phyloP scores from a whole-genome alignment of 306 rosid genomes.

The Rosa lucieae region DNA sequence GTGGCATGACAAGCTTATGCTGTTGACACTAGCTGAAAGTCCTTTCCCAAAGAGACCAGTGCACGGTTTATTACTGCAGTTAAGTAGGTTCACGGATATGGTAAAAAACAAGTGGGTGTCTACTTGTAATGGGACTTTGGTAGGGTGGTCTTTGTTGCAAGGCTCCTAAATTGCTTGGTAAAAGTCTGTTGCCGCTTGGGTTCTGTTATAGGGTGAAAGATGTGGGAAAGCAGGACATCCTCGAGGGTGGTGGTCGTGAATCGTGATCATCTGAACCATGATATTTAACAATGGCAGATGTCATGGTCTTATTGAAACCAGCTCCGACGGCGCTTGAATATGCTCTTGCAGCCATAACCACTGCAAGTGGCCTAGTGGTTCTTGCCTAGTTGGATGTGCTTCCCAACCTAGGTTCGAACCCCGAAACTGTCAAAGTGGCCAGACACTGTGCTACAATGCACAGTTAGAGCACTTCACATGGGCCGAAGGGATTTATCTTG shows the following conservation, averaged over 20 bases:
- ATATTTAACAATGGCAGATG: slow-evolving; percentile 50
- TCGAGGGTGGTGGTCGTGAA: neutral
- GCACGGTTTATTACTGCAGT: slow-evolving; percentile 35
- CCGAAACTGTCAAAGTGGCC: no score
- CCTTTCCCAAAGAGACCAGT: slow-evolving; percentile 27
- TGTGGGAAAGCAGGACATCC: slow-evolving; percentile 26
- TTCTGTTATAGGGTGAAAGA: slow-evolving; percentile 46
- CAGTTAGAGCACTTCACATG: no score
- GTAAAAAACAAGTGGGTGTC: slow-evolving; percentile 34
- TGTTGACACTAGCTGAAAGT: slow-evolving; percentile 53
- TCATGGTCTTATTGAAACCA: slow-evolving; percentile 36
- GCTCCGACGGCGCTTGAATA: slow-evolving; percentile 26
- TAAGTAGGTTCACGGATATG: slow-evolving; percentile 37
- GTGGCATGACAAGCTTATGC: slow-evolving; percentile 42
- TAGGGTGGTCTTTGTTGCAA: slow-evolving; percentile 39
- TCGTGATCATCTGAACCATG: neutral
- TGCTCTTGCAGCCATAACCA: slow-evolving; percentile 19
- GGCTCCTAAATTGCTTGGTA: slow-evolving; percentile 38
- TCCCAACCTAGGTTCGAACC: no score
- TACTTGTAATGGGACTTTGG: slow-evolving; percentile 37
- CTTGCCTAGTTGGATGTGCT: no score
- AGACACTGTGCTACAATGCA: no score
- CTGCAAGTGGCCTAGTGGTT: no score
- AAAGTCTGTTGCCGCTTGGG: slow-evolving; percentile 35
- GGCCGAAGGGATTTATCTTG: no score